A percentile compares a stretch with the other conserved stretches of the same genome.
These are phyloP conservation scores for Phaseolus coccineus DNA, from an alignment of 331 rosid species.

Conservation along the genomic window DNA sequence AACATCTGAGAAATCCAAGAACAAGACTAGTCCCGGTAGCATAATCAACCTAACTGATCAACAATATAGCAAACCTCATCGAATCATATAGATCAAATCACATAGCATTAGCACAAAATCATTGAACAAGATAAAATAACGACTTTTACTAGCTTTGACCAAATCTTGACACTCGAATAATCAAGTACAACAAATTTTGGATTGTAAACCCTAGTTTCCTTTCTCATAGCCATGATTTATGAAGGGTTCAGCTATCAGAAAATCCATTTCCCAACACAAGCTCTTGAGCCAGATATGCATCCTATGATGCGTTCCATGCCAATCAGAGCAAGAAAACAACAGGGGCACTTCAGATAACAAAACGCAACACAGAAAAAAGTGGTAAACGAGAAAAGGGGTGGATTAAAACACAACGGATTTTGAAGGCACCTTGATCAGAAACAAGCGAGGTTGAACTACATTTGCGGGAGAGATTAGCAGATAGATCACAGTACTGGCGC, in stretches of 20 bases:
- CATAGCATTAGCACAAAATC: slow-evolving; percentile 1
- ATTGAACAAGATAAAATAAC: neutral
- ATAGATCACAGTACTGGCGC: slow-evolving; percentile 98
- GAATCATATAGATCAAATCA: slow-evolving; percentile 12
- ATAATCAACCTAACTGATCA: slow-evolving; percentile 26
- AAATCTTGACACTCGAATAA: slow-evolving; percentile 22
- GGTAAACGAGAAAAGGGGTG: slow-evolving; percentile 29
- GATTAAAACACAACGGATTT: neutral
- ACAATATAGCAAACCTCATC: slow-evolving; percentile 5
- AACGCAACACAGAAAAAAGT: neutral
- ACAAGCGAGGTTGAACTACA: slow-evolving; percentile 69
- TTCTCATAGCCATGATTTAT: neutral
- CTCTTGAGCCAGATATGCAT: neutral
- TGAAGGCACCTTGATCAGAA: slow-evolving; percentile 61
- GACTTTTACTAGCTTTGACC: slow-evolving; percentile 7
- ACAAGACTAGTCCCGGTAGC: neutral
- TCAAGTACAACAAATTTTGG: slow-evolving; percentile 13
- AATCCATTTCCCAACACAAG: slow-evolving; percentile 5
- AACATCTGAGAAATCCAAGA: slow-evolving; percentile 16
- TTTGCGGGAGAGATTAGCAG: slow-evolving; percentile 87
- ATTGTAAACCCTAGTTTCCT: neutral
- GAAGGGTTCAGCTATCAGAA: neutral
- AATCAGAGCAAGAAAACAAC: slow-evolving; percentile 22
- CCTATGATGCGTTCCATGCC: neutral
- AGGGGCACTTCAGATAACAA: neutral